Conservation (phyloP, 306 rosid genomes). For the Acacia acuminata region DNA sequence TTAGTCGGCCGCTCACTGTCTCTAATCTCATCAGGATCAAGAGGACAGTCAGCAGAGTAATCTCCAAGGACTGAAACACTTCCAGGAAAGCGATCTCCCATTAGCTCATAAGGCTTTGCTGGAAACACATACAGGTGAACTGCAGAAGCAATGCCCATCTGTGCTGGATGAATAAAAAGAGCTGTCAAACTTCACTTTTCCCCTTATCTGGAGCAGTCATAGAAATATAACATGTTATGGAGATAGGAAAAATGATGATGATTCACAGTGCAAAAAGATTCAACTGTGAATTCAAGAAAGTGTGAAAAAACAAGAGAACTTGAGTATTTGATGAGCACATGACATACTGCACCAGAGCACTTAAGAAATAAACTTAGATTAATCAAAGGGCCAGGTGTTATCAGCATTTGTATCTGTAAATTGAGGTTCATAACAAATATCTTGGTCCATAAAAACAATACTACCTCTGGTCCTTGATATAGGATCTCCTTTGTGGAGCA, state of each 20-base stretch:
- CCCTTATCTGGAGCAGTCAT: conserved; percentile 40
- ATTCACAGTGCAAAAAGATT: conserved; percentile 29
- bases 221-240: conserved; percentile 30
- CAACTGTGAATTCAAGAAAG: conserved; percentile 34
- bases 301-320: conserved; percentile 28
- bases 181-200: conserved; percentile 54
- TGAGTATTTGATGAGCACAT: conserved; percentile 29
- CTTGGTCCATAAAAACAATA: conserved; percentile 24
- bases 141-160: conserved; percentile 96
- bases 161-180: conserved; percentile 66
- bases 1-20: conserved; percentile 98
- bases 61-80: conserved; percentile 95
- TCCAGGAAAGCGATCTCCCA: conserved; percentile 87
- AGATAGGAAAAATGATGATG: conserved; percentile 28
- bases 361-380: conserved; percentile 22
- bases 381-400: conserved; percentile 13
- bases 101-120: conserved; percentile 90
- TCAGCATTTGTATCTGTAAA: conserved; percentile 20
- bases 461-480: too few relatives aligned
- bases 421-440: conserved; percentile 18
- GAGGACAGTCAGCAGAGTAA: conserved; percentile 90
- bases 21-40: conserved; percentile 97
- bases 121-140: conserved; percentile 97
- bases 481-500: too few relatives aligned
- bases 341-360: conserved; percentile 27